A percentile compares a stretch with the other conserved stretches of the same genome.
These are phyloP conservation scores for Prinsepia uniflora DNA, from an alignment of 306 rosid genomes.

Conservation along the genomic window DNA sequence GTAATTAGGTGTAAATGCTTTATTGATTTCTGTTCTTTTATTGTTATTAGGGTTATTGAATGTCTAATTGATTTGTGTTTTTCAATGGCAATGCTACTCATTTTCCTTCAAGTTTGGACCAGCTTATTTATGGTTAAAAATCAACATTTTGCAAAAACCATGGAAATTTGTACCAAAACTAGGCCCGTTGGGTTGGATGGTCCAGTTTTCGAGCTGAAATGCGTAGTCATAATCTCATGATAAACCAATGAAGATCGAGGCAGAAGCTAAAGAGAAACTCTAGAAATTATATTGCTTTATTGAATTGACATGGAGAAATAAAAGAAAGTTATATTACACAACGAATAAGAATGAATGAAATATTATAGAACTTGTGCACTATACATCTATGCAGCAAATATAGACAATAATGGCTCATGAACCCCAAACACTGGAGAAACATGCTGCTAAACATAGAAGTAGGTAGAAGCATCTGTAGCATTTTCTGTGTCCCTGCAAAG, in stretches of 20 bases:
- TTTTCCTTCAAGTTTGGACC: neutral
- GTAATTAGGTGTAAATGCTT: neutral
- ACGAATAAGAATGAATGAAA: neutral
- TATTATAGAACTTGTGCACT: neutral
- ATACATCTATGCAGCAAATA: neutral
- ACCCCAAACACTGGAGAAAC: neutral
- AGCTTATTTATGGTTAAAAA: neutral
- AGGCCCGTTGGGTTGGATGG: too few species aligned
- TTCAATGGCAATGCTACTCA: neutral
- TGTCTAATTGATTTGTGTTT: neutral
- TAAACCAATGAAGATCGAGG: neutral
- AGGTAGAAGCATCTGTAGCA: slow-evolving; percentile 54
- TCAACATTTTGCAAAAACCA: too few species aligned
- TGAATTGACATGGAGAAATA: neutral
- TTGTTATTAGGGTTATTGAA: neutral
- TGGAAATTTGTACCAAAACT: too few species aligned
- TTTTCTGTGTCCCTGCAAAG: slow-evolving; percentile 77
- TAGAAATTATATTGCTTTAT: neutral
- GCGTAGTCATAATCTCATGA: neutral
- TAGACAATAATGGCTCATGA: neutral
- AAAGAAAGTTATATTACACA: neutral
- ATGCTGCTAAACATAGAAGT: slow-evolving; percentile 46
- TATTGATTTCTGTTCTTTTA: neutral
- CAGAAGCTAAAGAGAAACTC: neutral
- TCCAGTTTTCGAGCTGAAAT: too few species aligned